A percentile compares a stretch with the other conserved stretches of the same genome.
Evolutionary conservation across 352 stramenopile species (phyloP).

Genomic region (Globisporangium nagaii): DNA sequence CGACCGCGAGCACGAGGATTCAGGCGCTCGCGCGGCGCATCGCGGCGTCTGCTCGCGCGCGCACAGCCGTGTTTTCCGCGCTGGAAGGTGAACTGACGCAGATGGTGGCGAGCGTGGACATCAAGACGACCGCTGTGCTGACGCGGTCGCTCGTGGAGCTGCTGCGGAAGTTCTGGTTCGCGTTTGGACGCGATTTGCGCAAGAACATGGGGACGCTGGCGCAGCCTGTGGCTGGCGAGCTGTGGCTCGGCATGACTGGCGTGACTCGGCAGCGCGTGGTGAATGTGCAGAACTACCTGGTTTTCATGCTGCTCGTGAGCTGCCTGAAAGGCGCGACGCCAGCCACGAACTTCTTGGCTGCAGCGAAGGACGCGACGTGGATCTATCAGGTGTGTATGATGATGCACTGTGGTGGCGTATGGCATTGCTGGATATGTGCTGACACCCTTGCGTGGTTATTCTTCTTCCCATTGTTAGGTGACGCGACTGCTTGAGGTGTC

Average conservation of each 20-base stretch:
- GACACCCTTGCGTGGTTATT: too few species aligned
- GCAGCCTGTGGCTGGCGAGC: neutral
- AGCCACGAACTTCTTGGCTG: slow-evolving; percentile 20
- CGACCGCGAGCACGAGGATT: slow-evolving; percentile 40
- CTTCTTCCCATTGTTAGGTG: too few species aligned
- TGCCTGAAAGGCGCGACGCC: slow-evolving; percentile 22
- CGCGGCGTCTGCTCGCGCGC: slow-evolving; percentile 13
- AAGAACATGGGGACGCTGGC: neutral
- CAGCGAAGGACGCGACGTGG: slow-evolving; percentile 32
- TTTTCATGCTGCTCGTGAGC: slow-evolving; percentile 57
- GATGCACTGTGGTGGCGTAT: neutral
- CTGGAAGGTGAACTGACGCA: slow-evolving; percentile 38
- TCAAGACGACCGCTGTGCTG: slow-evolving; percentile 26
- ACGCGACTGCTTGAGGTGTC: slow-evolving; percentile 36
- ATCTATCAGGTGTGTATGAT: slow-evolving; percentile 24
- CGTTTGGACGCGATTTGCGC: slow-evolving; percentile 11
- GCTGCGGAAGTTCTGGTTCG: slow-evolving; percentile 45
- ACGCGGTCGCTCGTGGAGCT: slow-evolving; percentile 19
- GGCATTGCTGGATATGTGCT: neutral
- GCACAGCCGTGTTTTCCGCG: slow-evolving; percentile 25
- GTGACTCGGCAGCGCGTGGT: slow-evolving; percentile 17
- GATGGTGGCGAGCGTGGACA: slow-evolving; percentile 19
- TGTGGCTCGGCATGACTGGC: slow-evolving; percentile 1
- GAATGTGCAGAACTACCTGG: slow-evolving; percentile 53
- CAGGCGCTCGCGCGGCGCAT: slow-evolving; percentile 43